Evolutionary conservation across 1,284 basidiomycete genomes (phyloP), one percentile per base, ranked within the genome.

Genomic region (Cryptococcus depauperatus): DNA sequence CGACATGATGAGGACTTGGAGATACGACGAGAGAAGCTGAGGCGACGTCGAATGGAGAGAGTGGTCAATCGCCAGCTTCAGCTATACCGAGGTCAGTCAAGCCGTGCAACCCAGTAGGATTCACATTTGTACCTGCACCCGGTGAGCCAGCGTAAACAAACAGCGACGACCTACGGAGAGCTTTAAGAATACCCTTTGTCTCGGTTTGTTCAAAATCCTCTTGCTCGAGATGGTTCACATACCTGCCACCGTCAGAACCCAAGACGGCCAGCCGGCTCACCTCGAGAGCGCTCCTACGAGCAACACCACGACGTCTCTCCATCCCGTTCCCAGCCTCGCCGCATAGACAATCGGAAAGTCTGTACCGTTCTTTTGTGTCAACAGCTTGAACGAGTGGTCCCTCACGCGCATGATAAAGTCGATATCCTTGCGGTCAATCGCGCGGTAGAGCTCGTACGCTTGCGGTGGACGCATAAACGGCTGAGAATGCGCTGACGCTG

Each of bases 1-100:
- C 5, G 68, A 70, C 70, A 71, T 71, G 57, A 71, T 69, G 14
- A 71, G 59, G 18, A 71, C 68, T 55, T 71, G 70, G 26, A 71
- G 60, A 49, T 71, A 71, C 2, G 63, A 66, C 1, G 66, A 62
- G 18, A 71, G 61, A n/a, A 71, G 59, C 21, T 51, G 43, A 1
- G 64, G 56, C 19, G 60, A 55, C 29, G 54, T 55, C 1, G 59
- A 48, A 3, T 68, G 65, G 2, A 68, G 55, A 26, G 70, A 62
- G 39, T 69, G 59, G 48, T 71, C 70, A 41, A 71, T 71, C 0
- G 70, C 70, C 16, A 71, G 55, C 52, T 71, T 71, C 43, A 71
- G 62, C 69, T 71, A 14, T 5, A 41, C n/a, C 16, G 29, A 37
- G 28, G 35, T 28, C n/a, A 28, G 23, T 8, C 22, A 14, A 8